phyloP scores from a whole-genome alignment of 495 filamentous ascomycete species.

The Podospora anserina region DNA sequence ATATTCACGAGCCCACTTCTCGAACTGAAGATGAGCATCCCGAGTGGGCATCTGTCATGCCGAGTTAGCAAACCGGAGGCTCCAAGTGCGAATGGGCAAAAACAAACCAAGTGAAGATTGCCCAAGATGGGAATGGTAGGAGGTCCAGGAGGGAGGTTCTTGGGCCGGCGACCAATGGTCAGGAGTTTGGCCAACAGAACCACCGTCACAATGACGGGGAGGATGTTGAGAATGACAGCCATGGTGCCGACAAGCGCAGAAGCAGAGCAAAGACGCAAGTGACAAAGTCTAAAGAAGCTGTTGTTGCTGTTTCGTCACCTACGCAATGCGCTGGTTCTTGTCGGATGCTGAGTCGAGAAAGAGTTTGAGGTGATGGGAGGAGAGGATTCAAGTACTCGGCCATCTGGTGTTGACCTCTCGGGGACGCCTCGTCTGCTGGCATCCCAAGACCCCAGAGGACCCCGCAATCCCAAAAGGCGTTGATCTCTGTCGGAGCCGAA shows the following conservation, averaged over 20 bases:
- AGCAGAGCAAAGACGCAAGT: background rate
- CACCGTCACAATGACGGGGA: conserved; percentile 28
- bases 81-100: background rate
- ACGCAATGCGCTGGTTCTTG: conserved; percentile 1
- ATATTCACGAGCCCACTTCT: conserved; percentile 40
- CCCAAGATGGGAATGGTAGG: conserved; percentile 37
- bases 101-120: conserved; percentile 34
- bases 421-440: background rate
- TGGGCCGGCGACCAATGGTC: conserved; percentile 30
- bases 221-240: conserved; percentile 20
- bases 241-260: conserved; percentile 12
- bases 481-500: conserved; percentile 20
- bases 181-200: conserved; percentile 29
- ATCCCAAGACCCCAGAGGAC: background rate
- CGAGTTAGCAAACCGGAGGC: background rate
- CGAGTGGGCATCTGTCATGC: conserved; percentile 26
- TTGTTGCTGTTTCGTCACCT: conserved; percentile 2
- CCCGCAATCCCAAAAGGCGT: background rate
- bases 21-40: conserved; percentile 37
- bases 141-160: conserved; percentile 34
- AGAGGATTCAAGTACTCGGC: conserved; percentile 19
- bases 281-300: background rate
- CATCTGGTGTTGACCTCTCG: background rate
- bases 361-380: conserved; percentile 4
- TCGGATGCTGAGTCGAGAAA: conserved; percentile 1